Evolutionary conservation across 305 asterid genomes (phyloP).

Genomic region (Fraxinus floribunda): DNA sequence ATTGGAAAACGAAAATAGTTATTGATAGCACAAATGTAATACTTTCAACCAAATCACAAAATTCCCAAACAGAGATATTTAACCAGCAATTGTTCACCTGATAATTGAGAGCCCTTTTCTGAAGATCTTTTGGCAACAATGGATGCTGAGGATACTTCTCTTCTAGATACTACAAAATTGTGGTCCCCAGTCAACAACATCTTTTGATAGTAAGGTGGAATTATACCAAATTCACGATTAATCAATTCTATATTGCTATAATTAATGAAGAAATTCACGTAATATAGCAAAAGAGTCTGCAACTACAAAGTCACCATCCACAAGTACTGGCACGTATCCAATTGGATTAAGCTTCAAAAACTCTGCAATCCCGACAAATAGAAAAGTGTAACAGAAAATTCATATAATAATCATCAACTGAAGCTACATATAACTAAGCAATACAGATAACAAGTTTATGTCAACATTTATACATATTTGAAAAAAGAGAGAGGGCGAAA

Average conservation of each 20-base stretch:
- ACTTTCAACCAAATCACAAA: background rate
- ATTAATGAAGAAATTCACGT: conserved; percentile 37
- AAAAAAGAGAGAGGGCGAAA: background rate
- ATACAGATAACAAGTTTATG: background rate
- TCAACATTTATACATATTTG: too few species aligned
- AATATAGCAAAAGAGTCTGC: conserved; percentile 82
- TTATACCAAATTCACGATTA: background rate
- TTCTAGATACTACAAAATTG: conserved; percentile 64
- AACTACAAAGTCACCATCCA: conserved; percentile 69
- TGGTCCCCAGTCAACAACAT: conserved; percentile 12
- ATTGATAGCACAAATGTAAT: background rate
- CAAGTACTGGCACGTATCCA: conserved; percentile 73
- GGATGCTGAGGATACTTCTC: conserved; percentile 87
- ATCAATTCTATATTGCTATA: background rate
- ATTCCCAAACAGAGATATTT: background rate
- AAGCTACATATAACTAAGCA: background rate
- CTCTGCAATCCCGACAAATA: conserved; percentile 40
- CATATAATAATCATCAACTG: conserved; percentile 6
- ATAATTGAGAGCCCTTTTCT: conserved; percentile 58
- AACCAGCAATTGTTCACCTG: conserved; percentile 44
- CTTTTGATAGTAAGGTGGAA: background rate
- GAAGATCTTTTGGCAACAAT: conserved; percentile 72
- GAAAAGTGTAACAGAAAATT: background rate
- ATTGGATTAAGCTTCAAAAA: conserved; percentile 88
- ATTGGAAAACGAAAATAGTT: background rate